phyloP scores from a whole-genome alignment of 805 yeast species.

The Priceomyces medius region DNA sequence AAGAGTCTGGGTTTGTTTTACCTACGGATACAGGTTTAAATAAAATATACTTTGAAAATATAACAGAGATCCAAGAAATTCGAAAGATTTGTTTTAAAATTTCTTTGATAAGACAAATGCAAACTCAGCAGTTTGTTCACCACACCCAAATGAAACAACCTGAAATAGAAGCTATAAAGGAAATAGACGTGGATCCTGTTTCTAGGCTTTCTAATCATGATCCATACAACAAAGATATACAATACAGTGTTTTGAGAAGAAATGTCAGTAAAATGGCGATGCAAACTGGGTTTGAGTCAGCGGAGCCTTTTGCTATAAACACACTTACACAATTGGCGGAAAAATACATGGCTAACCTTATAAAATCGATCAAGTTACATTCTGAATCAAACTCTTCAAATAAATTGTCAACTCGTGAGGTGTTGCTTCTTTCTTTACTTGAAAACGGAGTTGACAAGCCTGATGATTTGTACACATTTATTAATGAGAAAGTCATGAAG shows the following conservation, averaged over 20 bases:
- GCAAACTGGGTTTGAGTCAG: slow-evolving; percentile 89
- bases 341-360: slow-evolving; percentile 71
- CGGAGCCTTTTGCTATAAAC: slow-evolving; percentile 75
- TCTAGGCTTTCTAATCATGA: slow-evolving; percentile 75
- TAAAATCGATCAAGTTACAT: slow-evolving; percentile 67
- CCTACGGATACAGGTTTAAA: slow-evolving; percentile 57
- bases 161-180: slow-evolving; percentile 57
- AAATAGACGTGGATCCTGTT: slow-evolving; percentile 78
- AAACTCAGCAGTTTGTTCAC: slow-evolving; percentile 73
- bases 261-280: slow-evolving; percentile 76
- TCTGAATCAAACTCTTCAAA: slow-evolving; percentile 60
- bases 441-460: slow-evolving; percentile 87
- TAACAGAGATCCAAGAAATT: slow-evolving; percentile 80
- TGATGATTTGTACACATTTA: slow-evolving; percentile 69
- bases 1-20: slow-evolving; percentile 30
- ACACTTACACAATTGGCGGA: slow-evolving; percentile 82
- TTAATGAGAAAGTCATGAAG: slow-evolving; percentile 67
- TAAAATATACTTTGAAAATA: slow-evolving; percentile 59
- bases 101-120: slow-evolving; percentile 85
- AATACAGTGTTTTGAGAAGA: slow-evolving; percentile 64
- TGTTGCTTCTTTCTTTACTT: slow-evolving; percentile 60
- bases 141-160: slow-evolving; percentile 73
- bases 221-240: slow-evolving; percentile 54
- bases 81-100: slow-evolving; percentile 86
- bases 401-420: slow-evolving; percentile 38